Evolutionary conservation across 1,284 basidiomycete species (phyloP), one percentile per base, ranked within the genome.

Genomic region (Termitomyces sp.): DNA sequence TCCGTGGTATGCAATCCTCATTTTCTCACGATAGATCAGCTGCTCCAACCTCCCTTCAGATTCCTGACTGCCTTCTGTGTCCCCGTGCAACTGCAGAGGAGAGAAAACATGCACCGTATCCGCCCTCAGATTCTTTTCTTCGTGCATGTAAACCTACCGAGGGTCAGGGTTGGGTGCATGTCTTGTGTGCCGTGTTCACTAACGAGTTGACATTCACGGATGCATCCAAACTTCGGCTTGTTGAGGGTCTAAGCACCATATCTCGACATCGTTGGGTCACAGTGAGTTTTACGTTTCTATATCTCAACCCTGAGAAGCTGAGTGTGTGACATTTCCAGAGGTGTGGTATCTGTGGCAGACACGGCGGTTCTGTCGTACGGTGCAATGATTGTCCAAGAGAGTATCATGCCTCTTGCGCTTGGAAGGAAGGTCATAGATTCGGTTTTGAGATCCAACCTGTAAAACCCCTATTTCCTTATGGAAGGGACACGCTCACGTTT

Each of bases 131-230:
- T 61, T 81, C 83, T 13, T 86, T 88, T 61, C 73, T 97, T 35
- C 86, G 92, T 38, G 89, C 86, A 3, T 85, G 90, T 66, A 97
- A 97, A 67, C 91, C 91, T 4, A 97, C 95, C 0, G 96, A 98
- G 72, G 89, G 91, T 24, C 88, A 90, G 68, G 90, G 91, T 56
- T 97, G 93, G 92, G 86, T 86, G 0, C 96, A 99, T 66, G 75
- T 94, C 18, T 68, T 97, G 1, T 98, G 96, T 71, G 83, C 94
- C 1, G 81, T 91, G 0, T 98, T 93, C 72, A 83, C 86, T 30
- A 87, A 88, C 3, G 94, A 97, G 63, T 73, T 95, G 6, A 76
- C 75, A 16, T 96, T 88, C 68, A 87, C 88, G 19, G 86, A 94
- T 66, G 78, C 88, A 0, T 63, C 72, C 10, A 78, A 79, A 42